Evolutionary conservation across 108 stramenopile genomes (phyloP), one percentile per base, ranked within the genome.

Genomic region (Pseudonitzschia multiseries): DNA sequence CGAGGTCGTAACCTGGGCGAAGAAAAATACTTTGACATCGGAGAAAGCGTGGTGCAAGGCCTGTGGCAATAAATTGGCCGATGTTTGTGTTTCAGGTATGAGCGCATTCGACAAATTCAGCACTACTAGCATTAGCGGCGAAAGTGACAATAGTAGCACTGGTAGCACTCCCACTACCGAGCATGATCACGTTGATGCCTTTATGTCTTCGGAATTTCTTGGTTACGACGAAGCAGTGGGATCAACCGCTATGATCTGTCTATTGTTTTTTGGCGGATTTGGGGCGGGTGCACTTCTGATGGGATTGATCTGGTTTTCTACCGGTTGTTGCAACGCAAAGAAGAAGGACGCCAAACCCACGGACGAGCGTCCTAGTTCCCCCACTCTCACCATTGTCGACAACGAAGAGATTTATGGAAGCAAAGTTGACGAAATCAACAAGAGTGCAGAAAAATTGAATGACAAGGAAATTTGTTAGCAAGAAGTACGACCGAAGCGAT

Each of bases 1-100:
- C 9, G 69, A 80, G 18, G 43, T 75, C 57, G 31, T 67, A 10
- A 31, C 22, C 21, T 78, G 77, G 77, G 64, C 77, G 1, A 57
- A 28, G 14, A 4, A 42, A 0, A 57, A 66, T 22, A 80, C 70
- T 0, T 26, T 75, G n/a, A 33, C 24, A n/a, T 43, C 63, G 24
- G 64, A 46, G 21, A 57, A 68, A 57, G 65, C 69, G 31, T 84
- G 83, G 83, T 84, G 83, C 51, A 32, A 70, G 13, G 78, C 68
- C n/a, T 84, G 83, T 53, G 68, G 53, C 22, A 84, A 80, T 43
- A 69, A 70, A 40, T 26, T 24, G 31, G 60, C 83, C 18, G 78
- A 79, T 63, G 79, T 77, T 22, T 84, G 83, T 54, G 50, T 82
- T 8, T 9, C 32, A 18, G 26, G 21, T 12, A 20, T 27, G 56